A percentile compares a stretch with the other conserved stretches of the same genome.
Evolutionary conservation across 2,329 filamentous ascomycete species (phyloP).

Genomic region (Phyllosticta ampelicida): DNA sequence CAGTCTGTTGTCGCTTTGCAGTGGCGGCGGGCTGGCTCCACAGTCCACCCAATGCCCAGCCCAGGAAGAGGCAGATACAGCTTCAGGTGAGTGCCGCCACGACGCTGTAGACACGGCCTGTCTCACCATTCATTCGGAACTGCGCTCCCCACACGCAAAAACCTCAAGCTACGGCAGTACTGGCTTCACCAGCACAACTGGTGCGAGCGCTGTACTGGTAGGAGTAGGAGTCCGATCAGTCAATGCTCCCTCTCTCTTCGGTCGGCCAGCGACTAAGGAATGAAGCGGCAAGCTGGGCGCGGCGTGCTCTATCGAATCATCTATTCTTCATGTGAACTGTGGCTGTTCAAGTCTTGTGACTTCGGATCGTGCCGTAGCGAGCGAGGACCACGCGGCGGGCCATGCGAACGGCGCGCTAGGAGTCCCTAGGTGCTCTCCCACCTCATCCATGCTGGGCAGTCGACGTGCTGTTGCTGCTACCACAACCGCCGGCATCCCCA

Average conservation of each 20-base stretch:
- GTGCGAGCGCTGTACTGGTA: background rate
- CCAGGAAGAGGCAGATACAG: too few species aligned
- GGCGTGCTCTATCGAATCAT: background rate
- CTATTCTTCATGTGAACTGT: background rate
- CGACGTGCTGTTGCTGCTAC: background rate
- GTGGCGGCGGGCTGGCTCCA: background rate
- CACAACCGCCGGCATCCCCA: conserved; percentile 4
- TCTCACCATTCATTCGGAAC: background rate
- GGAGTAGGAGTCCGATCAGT: too few species aligned
- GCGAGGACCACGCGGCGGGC: background rate
- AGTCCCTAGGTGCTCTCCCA: too few species aligned
- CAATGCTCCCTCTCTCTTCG: too few species aligned
- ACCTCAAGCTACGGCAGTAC: background rate
- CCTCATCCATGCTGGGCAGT: background rate
- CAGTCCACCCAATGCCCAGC: too few species aligned
- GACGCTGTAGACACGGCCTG: background rate
- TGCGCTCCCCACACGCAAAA: background rate
- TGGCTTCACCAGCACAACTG: background rate
- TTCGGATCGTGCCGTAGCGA: background rate
- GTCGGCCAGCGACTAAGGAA: background rate
- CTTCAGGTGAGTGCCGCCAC: background rate
- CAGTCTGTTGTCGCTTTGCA: background rate
- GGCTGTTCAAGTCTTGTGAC: background rate
- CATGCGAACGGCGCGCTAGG: background rate
- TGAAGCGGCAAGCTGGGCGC: background rate